Evolutionary conservation across 2,329 filamentous ascomycete genomes (phyloP).

Genomic region (Byssochlamys sp.): DNA sequence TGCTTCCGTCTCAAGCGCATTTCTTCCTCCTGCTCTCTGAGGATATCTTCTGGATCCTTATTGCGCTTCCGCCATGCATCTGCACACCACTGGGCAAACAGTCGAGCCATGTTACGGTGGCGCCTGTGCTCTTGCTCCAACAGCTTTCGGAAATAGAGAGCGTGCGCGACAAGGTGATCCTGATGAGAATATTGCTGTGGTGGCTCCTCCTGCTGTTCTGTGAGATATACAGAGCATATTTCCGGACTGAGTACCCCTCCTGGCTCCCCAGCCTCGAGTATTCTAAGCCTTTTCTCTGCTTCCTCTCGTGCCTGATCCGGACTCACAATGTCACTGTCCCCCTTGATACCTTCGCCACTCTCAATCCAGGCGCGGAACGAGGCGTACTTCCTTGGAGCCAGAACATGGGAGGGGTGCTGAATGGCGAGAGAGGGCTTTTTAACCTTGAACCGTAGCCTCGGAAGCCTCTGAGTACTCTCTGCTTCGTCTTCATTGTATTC

Average conservation of each 20-base stretch:
- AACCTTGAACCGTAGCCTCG: constrained; percentile 39
- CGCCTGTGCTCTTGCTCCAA: constrained; percentile 68
- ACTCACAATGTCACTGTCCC: constrained; percentile 39
- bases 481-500: constrained; percentile 11
- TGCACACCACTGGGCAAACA: constrained; percentile 52
- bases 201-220: constrained; percentile 64
- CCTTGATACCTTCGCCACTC: constrained; percentile 37
- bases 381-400: constrained; percentile 36
- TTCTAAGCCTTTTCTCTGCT: constrained; percentile 56
- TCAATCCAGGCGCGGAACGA: constrained; percentile 58
- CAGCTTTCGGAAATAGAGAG: constrained; percentile 68
- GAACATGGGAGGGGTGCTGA: constrained; percentile 44
- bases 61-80: constrained; percentile 34
- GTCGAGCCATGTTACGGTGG: constrained; percentile 68
- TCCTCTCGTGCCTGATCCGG: constrained; percentile 57
- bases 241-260: constrained; percentile 66
- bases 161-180: constrained; percentile 74
- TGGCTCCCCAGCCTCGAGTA: constrained; percentile 62
- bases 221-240: constrained; percentile 61
- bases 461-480: constrained; percentile 18
- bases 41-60: constrained; percentile 59
- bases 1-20: constrained; percentile 61
- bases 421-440: constrained; percentile 42
- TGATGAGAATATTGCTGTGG: constrained; percentile 73
- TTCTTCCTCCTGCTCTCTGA: constrained; percentile 63